Evolutionary conservation across 768 basidiomycete genomes (phyloP).

Genomic region (Cubamyces lactineus): DNA sequence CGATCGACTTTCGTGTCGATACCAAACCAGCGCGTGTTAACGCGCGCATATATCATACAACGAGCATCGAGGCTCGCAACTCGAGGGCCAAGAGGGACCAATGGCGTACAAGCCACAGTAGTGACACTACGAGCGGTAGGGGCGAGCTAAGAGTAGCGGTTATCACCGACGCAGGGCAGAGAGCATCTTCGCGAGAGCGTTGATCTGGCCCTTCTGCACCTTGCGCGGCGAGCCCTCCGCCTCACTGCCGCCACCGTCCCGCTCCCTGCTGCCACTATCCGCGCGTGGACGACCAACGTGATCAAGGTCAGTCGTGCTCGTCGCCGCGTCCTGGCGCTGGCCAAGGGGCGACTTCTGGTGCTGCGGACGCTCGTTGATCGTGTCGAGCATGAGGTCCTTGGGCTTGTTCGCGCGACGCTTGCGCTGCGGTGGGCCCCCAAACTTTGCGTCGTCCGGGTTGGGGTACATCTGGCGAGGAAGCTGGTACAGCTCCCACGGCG

Average conservation of each 20-base stretch:
- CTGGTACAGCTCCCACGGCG: slow-evolving; percentile 75
- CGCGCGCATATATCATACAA: slow-evolving; percentile 20
- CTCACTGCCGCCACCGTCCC: slow-evolving; percentile 39
- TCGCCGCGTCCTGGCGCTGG: slow-evolving; percentile 62
- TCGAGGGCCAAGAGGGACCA: slow-evolving; percentile 1
- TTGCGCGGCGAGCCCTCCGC: slow-evolving; percentile 63
- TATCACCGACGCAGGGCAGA: slow-evolving; percentile 70
- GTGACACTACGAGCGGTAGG: slow-evolving; percentile 3
- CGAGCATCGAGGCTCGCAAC: slow-evolving; percentile 4
- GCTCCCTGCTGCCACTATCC: slow-evolving; percentile 23
- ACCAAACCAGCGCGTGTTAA: slow-evolving; percentile 21
- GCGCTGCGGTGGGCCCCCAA: slow-evolving; percentile 57
- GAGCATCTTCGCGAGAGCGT: slow-evolving; percentile 89
- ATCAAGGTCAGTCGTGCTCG: slow-evolving; percentile 74
- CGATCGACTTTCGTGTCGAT: slow-evolving; percentile 25
- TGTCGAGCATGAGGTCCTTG: slow-evolving; percentile 70
- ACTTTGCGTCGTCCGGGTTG: slow-evolving; percentile 65
- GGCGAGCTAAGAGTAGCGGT: background rate
- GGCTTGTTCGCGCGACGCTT: slow-evolving; percentile 60
- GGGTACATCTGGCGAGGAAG: slow-evolving; percentile 67
- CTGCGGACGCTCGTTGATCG: slow-evolving; percentile 71
- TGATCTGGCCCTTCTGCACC: slow-evolving; percentile 89
- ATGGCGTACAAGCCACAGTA: slow-evolving; percentile 1
- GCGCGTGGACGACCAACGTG: slow-evolving; percentile 35
- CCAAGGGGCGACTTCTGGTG: slow-evolving; percentile 50